A percentile compares a stretch with the other conserved stretches of the same genome.
phyloP scores from a whole-genome alignment of 441 rosid species.

The Erodium chrysanthum region DNA sequence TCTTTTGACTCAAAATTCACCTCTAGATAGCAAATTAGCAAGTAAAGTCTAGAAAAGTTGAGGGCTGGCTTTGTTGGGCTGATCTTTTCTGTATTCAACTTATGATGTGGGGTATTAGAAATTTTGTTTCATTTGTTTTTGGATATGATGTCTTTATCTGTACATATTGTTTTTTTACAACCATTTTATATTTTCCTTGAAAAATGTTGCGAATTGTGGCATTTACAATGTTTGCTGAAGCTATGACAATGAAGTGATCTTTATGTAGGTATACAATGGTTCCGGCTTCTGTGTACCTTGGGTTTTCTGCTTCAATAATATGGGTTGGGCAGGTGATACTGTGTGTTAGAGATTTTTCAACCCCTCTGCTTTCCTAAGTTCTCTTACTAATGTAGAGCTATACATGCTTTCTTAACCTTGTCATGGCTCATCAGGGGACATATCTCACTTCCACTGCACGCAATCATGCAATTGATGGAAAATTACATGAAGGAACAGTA shows the following conservation, averaged over 20 bases:
- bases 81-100: background rate
- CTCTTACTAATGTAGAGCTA: conserved; percentile 4
- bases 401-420: conserved; percentile 7
- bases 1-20: background rate
- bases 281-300: conserved; percentile 76
- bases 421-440: conserved; percentile 51
- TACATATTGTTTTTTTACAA: background rate
- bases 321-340: conserved; percentile 85
- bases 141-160: background rate
- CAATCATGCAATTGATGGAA: conserved; percentile 49
- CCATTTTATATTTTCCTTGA: background rate
- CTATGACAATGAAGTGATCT: conserved; percentile 10
- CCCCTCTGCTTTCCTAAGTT: background rate
- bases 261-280: conserved; percentile 69
- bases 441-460: conserved; percentile 79
- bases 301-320: conserved; percentile 78
- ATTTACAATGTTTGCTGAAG: background rate
- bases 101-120: background rate
- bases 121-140: background rate
- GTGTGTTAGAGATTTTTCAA: conserved; percentile 14
- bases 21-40: background rate
- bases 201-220: background rate
- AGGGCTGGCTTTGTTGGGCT: background rate
- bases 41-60: background rate
- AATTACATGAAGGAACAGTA: conserved; percentile 58